Base-by-base conservation (phyloP, 805 yeast genomes). In the Starmerella asiatica region DNA sequence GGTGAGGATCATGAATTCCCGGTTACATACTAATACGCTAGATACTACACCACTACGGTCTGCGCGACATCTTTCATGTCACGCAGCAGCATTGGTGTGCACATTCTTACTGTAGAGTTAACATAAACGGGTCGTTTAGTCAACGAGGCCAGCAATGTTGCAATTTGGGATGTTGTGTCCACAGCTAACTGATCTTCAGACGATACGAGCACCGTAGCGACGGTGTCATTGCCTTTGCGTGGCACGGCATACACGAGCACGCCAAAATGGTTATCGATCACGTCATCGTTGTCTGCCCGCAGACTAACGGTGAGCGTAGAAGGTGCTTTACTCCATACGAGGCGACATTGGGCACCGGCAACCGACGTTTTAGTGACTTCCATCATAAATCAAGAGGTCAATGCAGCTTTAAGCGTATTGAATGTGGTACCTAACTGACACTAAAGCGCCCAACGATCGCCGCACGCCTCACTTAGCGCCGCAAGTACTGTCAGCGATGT, bases 171-270 rank as follows among this genome's bases (percentile, higher is more conserved):
- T 11, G 52, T 48, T 3, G 43, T 11, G 29, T 50, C 53, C 7
- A 35, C 32, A 11, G 32, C 29, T 28, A 21, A 34, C 37, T 39
- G 47, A 23, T 40, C 42, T n/a, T 32, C 45, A 21, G 38, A 11
- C 8, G 45, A 27, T 3, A 49, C 34, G 12, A 52, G 39, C 2
- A 31, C 29, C 1, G 52, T 42, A 7, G 48, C 19, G 1, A 34
- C 41, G 2, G 47, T 29, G 11, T 15, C 23, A 6, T 11, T 3
- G 1, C 14, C 24, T 5, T 39, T 38, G 18, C 19, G 20, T n/a
- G 53, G 55, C 19, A 47, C 18, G 3, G 54, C 53, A 34, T 50
- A 51, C 4, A 40, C 56, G 16, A 52, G 40, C 3, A 50, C 43
- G 11, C 56, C 56, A 29, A 44, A 51, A 16, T 16, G 24, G 15